Percentiles rank a stretch among this genome's conserved stretches.
These are phyloP conservation scores for Pythium brassicae DNA, from an alignment of 352 stramenopile genomes.

Conservation along the genomic window DNA sequence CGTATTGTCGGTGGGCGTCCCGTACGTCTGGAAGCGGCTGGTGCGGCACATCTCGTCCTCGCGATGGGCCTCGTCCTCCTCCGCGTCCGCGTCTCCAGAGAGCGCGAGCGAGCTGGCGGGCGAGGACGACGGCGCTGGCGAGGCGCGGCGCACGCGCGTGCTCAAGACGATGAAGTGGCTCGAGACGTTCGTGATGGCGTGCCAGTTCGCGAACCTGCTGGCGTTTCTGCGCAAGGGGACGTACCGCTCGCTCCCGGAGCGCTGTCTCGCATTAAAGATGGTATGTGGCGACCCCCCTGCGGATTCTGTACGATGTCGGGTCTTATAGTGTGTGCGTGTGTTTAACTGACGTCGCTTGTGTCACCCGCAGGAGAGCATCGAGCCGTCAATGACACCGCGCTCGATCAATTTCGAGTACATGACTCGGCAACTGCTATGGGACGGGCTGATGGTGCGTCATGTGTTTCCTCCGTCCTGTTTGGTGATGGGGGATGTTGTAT, in stretches of 20 bases:
- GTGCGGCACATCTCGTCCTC: slow-evolving; percentile 58
- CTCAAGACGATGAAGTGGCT: slow-evolving; percentile 65
- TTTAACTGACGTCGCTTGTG: background rate
- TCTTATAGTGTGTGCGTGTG: background rate
- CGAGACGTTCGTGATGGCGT: slow-evolving; percentile 60
- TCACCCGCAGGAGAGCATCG: slow-evolving; percentile 44
- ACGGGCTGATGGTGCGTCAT: slow-evolving; percentile 64
- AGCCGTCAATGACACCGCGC: slow-evolving; percentile 42
- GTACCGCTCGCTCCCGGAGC: slow-evolving; percentile 72
- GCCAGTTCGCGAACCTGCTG: slow-evolving; percentile 69
- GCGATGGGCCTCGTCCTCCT: slow-evolving; percentile 21
- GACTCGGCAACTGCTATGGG: slow-evolving; percentile 79
- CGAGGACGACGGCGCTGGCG: slow-evolving; percentile 5
- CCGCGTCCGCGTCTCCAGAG: slow-evolving; percentile 1
- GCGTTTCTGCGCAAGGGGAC: slow-evolving; percentile 65
- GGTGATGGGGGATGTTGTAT: background rate
- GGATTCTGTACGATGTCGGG: background rate
- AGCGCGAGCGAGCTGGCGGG: background rate
- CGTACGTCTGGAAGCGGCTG: slow-evolving; percentile 75
- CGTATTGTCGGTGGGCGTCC: slow-evolving; percentile 60
- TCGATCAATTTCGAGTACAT: slow-evolving; percentile 88
- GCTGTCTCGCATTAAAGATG: slow-evolving; percentile 65
- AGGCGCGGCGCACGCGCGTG: slow-evolving; percentile 26
- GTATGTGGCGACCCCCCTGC: slow-evolving; percentile 19
- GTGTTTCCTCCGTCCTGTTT: no score